Evolutionary conservation across 345 rosid genomes (phyloP).

Genomic region (Aquilaria sinensis): DNA sequence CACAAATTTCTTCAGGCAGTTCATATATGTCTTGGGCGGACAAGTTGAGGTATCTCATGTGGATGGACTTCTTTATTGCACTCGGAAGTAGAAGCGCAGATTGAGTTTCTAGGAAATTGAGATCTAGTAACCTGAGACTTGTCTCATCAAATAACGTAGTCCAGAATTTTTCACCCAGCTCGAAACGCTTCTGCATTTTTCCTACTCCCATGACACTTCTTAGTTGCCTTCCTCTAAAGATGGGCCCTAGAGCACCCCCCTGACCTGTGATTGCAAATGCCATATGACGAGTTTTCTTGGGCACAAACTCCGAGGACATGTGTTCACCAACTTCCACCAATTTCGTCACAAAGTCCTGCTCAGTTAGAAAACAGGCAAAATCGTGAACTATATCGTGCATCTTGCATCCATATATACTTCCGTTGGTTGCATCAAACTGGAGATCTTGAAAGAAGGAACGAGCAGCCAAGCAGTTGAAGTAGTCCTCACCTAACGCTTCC

Average conservation of each 20-base stretch:
- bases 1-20: constrained; percentile 6
- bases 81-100: background rate
- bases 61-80: background rate
- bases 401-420: constrained; percentile 13
- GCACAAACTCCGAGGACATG: background rate
- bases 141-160: constrained; percentile 5
- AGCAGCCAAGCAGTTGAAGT: constrained; percentile 15
- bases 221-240: background rate
- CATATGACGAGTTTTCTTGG: background rate
- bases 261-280: background rate
- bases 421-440: background rate
- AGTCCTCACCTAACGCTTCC: constrained; percentile 17
- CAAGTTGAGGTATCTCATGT: constrained; percentile 3
- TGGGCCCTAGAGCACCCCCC: background rate
- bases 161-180: too few relatives aligned
- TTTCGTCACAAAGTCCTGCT: constrained; percentile 7
- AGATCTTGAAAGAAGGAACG: constrained; percentile 26
- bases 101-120: background rate
- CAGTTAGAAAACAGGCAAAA: constrained; percentile 15
- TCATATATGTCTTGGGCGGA: background rate
- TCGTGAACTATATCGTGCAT: constrained; percentile 27
- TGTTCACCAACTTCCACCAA: background rate
- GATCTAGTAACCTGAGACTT: constrained; percentile 1
- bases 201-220: constrained; percentile 1
- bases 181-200: background rate